A percentile compares a stretch with the other conserved stretches of the same genome.
Evolutionary conservation across 2,329 filamentous ascomycete species (phyloP).

Genomic region (Colletotrichum zoysiae): DNA sequence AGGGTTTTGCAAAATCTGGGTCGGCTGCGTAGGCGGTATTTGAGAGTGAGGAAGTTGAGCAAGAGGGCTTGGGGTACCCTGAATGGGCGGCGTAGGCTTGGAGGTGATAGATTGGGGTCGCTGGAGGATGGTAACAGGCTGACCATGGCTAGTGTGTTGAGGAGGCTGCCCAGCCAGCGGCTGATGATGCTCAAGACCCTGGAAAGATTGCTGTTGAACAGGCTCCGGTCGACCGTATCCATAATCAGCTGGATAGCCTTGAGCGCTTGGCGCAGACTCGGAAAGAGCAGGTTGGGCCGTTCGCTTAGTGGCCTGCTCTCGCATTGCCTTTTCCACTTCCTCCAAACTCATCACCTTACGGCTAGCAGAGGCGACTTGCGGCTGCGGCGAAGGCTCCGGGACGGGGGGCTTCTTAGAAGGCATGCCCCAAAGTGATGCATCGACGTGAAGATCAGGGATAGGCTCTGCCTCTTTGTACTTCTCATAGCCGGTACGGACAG

Average conservation of each 20-base stretch:
- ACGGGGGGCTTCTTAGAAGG: slow-evolving; percentile 67
- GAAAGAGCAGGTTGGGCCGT: slow-evolving; percentile 51
- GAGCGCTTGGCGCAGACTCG: slow-evolving; percentile 49
- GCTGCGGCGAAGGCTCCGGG: slow-evolving; percentile 46
- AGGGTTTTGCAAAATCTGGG: slow-evolving; percentile 85
- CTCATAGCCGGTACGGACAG: slow-evolving; percentile 87
- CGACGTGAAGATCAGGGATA: slow-evolving; percentile 90
- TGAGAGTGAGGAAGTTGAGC: slow-evolving; percentile 53
- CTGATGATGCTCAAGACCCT: slow-evolving; percentile 46
- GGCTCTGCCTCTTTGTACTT: slow-evolving; percentile 85
- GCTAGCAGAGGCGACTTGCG: slow-evolving; percentile 51
- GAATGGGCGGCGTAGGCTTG: slow-evolving; percentile 55
- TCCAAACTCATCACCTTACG: slow-evolving; percentile 95
- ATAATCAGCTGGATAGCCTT: slow-evolving; percentile 42
- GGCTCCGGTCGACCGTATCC: slow-evolving; percentile 41
- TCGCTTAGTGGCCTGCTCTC: slow-evolving; percentile 71
- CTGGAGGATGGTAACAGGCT: slow-evolving; percentile 68
- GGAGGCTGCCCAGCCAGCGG: slow-evolving; percentile 47
- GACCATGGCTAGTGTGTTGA: slow-evolving; percentile 55
- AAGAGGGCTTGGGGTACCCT: slow-evolving; percentile 49
- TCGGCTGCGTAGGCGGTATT: slow-evolving; percentile 66
- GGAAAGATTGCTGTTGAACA: slow-evolving; percentile 37
- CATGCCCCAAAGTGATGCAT: slow-evolving; percentile 92
- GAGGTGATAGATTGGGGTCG: slow-evolving; percentile 60
- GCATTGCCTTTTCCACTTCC: slow-evolving; percentile 95